Conservation (phyloP, 2,329 filamentous ascomycete species). For the Fusarium proliferatum region DNA sequence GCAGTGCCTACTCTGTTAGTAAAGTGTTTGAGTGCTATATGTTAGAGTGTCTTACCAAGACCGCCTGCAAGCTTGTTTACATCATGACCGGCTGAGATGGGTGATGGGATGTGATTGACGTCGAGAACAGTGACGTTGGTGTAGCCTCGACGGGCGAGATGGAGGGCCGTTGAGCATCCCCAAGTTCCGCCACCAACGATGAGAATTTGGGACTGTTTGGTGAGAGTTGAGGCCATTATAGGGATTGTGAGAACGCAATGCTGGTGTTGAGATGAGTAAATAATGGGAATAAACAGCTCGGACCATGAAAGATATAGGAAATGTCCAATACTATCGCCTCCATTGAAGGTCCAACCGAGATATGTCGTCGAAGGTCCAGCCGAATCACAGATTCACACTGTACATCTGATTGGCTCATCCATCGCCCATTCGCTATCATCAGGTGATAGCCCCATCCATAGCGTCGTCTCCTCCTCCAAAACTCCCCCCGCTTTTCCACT, state of each 20-base stretch:
- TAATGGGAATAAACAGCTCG: background rate
- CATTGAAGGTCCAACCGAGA: background rate
- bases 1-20: background rate
- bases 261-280: accelerated
- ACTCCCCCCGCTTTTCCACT: conserved; percentile 30
- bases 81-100: conserved; percentile 32
- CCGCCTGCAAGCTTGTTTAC: conserved; percentile 30
- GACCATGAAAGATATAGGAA: background rate
- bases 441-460: conserved; percentile 18
- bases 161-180: conserved; percentile 34
- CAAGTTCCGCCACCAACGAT: conserved; percentile 37
- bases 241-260: accelerated
- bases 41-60: background rate
- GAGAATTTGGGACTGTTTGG: conserved; percentile 24
- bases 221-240: conserved; percentile 6
- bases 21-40: accelerated
- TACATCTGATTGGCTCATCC: background rate
- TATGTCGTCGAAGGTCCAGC: conserved; percentile 29
- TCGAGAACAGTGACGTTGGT: conserved; percentile 25
- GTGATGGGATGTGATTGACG: conserved; percentile 21
- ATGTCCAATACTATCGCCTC: background rate
- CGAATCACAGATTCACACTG: conserved; percentile 5
- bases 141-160: conserved; percentile 29
- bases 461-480: background rate
- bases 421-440: conserved; percentile 3